A percentile compares a stretch with the other conserved stretches of the same genome.
Conservation (phyloP, 2,329 filamentous ascomycete species). For the Ophiosphaerella narmari region DNA sequence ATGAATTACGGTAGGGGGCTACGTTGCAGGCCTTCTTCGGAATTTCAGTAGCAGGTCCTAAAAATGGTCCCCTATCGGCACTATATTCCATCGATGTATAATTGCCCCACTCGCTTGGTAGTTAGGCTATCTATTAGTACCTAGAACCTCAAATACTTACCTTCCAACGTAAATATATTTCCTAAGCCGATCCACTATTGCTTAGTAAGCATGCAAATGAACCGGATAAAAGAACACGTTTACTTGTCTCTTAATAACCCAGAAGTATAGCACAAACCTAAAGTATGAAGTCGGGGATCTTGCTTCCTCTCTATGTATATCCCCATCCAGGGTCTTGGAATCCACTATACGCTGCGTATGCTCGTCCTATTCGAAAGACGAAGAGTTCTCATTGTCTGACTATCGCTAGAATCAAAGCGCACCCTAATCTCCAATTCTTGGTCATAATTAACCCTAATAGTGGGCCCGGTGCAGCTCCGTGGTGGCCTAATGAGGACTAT, state of each 20-base stretch:
- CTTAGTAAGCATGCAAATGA: conserved; percentile 2
- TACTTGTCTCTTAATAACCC: not conserved
- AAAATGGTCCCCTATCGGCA: too few species aligned
- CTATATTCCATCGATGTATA: too few species aligned
- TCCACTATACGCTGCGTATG: conserved; percentile 53
- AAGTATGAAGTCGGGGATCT: conserved; percentile 37
- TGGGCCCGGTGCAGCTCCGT: conserved; percentile 51
- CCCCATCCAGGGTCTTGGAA: conserved; percentile 54
- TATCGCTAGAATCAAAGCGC: conserved; percentile 13
- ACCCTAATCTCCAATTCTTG: conserved; percentile 54
- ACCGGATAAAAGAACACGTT: conserved; percentile 2
- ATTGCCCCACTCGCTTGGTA: too few species aligned
- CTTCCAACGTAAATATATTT: too few species aligned
- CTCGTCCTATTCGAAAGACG: not conserved
- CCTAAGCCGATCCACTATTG: not conserved
- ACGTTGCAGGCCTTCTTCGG: too few species aligned
- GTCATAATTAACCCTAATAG: conserved; percentile 55
- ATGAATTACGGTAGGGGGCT: too few species aligned
- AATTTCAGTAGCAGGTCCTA: too few species aligned
- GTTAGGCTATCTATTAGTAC: too few species aligned
- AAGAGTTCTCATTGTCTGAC: not conserved
- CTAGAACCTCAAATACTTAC: too few species aligned
- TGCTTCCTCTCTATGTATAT: conserved; percentile 58
- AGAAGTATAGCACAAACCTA: not conserved
- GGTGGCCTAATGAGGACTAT: conserved; percentile 55